Evolutionary conservation across 306 rosid genomes (phyloP).

Genomic region (Benincasa hispida): DNA sequence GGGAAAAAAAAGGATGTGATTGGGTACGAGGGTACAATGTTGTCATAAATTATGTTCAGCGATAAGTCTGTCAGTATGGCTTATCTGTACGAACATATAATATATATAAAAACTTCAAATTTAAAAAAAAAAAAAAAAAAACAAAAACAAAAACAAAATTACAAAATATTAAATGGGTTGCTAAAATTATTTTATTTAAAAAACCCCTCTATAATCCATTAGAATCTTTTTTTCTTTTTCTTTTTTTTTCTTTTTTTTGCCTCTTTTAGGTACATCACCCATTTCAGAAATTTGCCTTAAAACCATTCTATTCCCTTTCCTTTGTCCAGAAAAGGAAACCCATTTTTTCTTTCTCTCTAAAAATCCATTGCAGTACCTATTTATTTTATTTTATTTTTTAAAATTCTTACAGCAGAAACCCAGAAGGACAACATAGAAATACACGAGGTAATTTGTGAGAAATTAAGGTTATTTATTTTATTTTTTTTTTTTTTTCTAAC

Average conservation of each 20-base stretch:
- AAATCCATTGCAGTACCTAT: not conserved
- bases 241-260: not conserved
- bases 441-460: not conserved
- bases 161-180: not conserved
- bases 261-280: not conserved
- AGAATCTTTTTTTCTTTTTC: not conserved
- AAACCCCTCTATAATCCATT: too few relatives aligned
- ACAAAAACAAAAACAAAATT: too few relatives aligned
- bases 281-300: not conserved
- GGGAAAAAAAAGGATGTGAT: not conserved
- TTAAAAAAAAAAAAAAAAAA: too few relatives aligned
- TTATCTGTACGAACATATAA: not conserved
- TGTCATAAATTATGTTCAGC: conserved; percentile 2
- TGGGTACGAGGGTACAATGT: conserved; percentile 7
- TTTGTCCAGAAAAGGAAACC: not conserved
- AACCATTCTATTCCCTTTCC: not conserved
- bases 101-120: not conserved
- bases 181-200: not conserved
- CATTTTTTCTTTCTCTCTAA: not conserved
- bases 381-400: not conserved
- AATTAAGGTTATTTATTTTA: not conserved
- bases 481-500: not conserved
- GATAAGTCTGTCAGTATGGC: not conserved
- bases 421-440: not conserved
- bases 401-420: not conserved